Base-by-base conservation (phyloP, 345 rosid genomes). In the Draba incana region DNA sequence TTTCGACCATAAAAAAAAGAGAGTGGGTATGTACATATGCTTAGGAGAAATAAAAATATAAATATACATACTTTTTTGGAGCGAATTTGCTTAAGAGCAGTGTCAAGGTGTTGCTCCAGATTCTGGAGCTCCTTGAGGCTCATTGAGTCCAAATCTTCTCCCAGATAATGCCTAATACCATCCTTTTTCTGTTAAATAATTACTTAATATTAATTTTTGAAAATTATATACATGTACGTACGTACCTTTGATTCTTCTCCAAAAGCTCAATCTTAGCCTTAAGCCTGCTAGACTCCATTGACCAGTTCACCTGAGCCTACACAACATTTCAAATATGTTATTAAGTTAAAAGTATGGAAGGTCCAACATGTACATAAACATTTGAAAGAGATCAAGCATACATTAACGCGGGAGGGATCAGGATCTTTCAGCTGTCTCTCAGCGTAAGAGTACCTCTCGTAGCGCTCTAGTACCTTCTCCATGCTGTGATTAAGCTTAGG, bases 101-200 rank as follows among this genome's bases (percentile, higher is more conserved):
- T 75, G 52, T 93, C 96, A 63, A 90, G 92, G 79, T 93, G 98
- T 74, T 90, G 96, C 84, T 93, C 98, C 75, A 93, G 69, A 74
- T 85, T 84, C 49, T 85, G 93, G 10, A 93, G 84, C 65, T 93
- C 96, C 69, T 84, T 90, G 59, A 80, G 77, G 56, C 81, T 80
- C 81, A 90, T 38, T 12, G 87, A 77, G 47, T 82, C 89, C 35
- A 93, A 79, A 42, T 88, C 92, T 79, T 90, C 94, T 42, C 98
- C 98, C 86, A 82, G 53, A 67, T 85, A 87, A 71, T 93, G 90
- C 87, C 97, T 92, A 81, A 60, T 2, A 27, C 25, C 24, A 60
- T 27, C 28, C 0, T 60, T 9, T 59, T 49, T 12, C 11, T 28
- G 39, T 13, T 15, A 23, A 57, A 2, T 24, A 13, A 6, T 38